These are phyloP conservation scores for Fusarium sp. DNA, from an alignment of 2,329 filamentous ascomycete genomes.

Conservation along the genomic window DNA sequence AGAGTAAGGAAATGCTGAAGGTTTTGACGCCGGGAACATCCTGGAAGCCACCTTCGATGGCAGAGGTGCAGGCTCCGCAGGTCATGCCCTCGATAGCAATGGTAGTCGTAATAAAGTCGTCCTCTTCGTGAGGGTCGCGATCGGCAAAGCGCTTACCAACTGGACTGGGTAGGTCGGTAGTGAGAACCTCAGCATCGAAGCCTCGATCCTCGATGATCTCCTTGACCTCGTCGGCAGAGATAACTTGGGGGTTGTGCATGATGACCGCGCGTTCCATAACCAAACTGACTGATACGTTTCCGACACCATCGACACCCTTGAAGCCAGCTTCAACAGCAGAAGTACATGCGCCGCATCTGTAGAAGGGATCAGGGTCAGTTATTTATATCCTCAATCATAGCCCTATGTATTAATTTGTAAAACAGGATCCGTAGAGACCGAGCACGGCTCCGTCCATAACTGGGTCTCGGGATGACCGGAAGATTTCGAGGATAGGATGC, in stretches of 20 bases:
- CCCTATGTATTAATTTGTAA: constrained; percentile 2
- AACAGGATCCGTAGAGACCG: constrained; percentile 4
- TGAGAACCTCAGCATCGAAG: constrained; percentile 91
- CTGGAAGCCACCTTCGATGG: constrained; percentile 84
- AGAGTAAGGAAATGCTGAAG: constrained; percentile 86
- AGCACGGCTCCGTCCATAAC: constrained; percentile 7
- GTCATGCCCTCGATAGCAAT: constrained; percentile 90
- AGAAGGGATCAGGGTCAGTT: constrained; percentile 54
- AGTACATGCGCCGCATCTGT: constrained; percentile 91
- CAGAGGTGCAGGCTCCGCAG: constrained; percentile 88
- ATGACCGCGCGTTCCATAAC: constrained; percentile 97
- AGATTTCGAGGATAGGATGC: constrained; percentile 11
- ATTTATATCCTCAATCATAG: constrained; percentile 33
- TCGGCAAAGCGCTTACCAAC: constrained; percentile 56
- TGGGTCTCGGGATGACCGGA: constrained; percentile 37
- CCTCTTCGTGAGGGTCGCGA: constrained; percentile 54
- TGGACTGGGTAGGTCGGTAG: constrained; percentile 77
- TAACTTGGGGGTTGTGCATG: constrained; percentile 82
- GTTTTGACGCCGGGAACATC: constrained; percentile 78
- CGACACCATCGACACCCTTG: constrained; percentile 82
- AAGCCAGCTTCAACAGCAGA: constrained; percentile 95
- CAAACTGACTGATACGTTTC: constrained; percentile 89
- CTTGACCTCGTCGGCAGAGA: constrained; percentile 80
- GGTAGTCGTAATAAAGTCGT: constrained; percentile 74
- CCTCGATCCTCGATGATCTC: constrained; percentile 93